Percentiles rank a stretch among this genome's conserved stretches.
Conservation (phyloP, 805 yeast genomes). For the Blastobotrys chiropterorum region DNA sequence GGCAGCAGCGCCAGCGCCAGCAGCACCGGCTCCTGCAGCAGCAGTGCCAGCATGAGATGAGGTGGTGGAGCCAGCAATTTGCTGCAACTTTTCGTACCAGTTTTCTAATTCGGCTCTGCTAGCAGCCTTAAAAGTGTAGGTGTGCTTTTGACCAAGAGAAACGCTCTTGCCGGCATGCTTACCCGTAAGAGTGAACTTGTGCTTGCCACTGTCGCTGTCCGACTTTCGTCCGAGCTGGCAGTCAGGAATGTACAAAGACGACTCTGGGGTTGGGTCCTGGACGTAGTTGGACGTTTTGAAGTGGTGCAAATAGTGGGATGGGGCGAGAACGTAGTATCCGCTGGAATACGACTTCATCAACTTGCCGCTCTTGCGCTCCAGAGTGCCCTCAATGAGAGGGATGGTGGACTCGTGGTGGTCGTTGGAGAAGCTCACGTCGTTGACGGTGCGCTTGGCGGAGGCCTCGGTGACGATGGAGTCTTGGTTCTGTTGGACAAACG, state of each 20-base stretch:
- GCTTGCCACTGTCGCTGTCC: constrained; percentile 30
- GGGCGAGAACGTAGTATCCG: constrained; percentile 42
- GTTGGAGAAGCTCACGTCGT: constrained; percentile 35
- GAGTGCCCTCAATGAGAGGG: constrained; percentile 44
- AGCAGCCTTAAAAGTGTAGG: constrained; percentile 38
- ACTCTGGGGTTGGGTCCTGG: constrained; percentile 41
- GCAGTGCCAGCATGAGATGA: constrained; percentile 4
- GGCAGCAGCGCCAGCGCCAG: constrained; percentile 12
- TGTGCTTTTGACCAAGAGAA: constrained; percentile 29
- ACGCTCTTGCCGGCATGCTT: constrained; percentile 33
- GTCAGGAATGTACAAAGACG: constrained; percentile 44
- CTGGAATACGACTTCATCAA: constrained; percentile 38
- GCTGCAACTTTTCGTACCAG: constrained; percentile 40
- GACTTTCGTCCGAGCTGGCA: constrained; percentile 35
- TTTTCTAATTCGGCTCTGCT: constrained; percentile 39
- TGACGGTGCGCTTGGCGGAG: constrained; percentile 34
- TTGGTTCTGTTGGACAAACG: constrained; percentile 32
- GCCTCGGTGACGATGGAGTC: constrained; percentile 30
- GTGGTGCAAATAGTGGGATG: constrained; percentile 40
- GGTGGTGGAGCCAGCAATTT: constrained; percentile 17
- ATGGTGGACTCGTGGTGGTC: constrained; percentile 35
- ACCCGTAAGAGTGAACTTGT: constrained; percentile 39
- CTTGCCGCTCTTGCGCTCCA: constrained; percentile 41
- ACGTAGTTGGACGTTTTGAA: constrained; percentile 39
- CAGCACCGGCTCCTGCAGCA: constrained; percentile 4